Evolutionary conservation across 1,284 basidiomycete species (phyloP), one percentile per base, ranked within the genome.

Genomic region (Calocybe gambosa): DNA sequence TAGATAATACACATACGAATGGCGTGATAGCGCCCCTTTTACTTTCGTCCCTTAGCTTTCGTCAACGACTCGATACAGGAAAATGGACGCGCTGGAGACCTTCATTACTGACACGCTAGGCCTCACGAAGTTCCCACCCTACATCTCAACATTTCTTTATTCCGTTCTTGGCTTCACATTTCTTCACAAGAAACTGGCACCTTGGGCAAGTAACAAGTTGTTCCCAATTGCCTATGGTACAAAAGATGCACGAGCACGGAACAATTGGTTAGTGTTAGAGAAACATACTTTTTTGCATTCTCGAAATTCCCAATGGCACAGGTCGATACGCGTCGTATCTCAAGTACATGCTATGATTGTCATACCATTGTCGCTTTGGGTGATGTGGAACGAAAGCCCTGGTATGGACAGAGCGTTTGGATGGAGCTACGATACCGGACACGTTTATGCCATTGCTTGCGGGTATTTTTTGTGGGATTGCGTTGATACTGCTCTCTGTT

Each of bases 391-490:
- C 54, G 71, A 57, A 62, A 62, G 21, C 8, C 51, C 59, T 0
- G 62, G 60, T 9, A 57, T 61, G 16, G 75, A 82, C 55, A 69
- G 70, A 41, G 74, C 71, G 8, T 81, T 74, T 55, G 80, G 78
- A 3, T 84, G 79, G 79, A 73, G 78, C 48, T 61, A 70, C 2
- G 52, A 60, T 18, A 65, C 65, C 4, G 80, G 78, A 25, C 63
- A 66, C 33, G 63, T 75, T 0, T 67, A 72, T 53, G 77, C 75
- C 23, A 67, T 83, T 41, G 73, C 80, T 26, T 67, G 65, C 42
- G 81, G 77, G 75, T 80, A 78, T 55, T 85, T 85, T 58, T 48
- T 83, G 18, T 85, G 81, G 81, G 82, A 85, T 55, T 66, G 68
- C 0, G 52, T 82, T 13, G 80, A 82, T 52, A 71, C 75, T 8